Base-by-base conservation (phyloP, 2,329 filamentous ascomycete species). In the Berkeleyomyces basicola region DNA sequence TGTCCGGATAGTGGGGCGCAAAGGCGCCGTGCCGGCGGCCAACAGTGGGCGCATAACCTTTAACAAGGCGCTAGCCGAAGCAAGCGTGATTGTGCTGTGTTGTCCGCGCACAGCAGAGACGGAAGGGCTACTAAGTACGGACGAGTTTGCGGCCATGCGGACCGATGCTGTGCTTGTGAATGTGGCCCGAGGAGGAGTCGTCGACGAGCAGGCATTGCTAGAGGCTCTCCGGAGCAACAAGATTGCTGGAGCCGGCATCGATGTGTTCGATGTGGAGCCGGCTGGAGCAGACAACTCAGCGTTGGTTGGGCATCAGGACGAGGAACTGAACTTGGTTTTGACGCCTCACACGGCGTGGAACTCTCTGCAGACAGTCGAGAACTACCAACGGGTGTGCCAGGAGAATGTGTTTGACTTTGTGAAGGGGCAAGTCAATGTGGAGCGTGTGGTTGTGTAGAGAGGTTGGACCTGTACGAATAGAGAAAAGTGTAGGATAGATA, bases 11-110 rank as follows among this genome's bases (percentile, higher is more conserved):
- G 58, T 58, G 2, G 62, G 23, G 62, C 57, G 62, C 23, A 63
- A 63, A 40, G 58, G 47, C 6, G 58, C 44, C 7, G 14, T 31
- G 11, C 11, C 47, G 4, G 40, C 59, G 7, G 23, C 61, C 4
- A 23, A 53, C 7, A 53, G 49, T 6, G 58, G 58, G 23, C 62
- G 62, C 10, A 42, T 55, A 9, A 14, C 9, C 2, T 61, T 66
- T 10, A 73, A 76, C 2, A 80, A 82, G 31, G 74, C 92, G 11
- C 76, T 93, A 11, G 79, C 82, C 0, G 76, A 78, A 36, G 82
- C 84, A 0, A 88, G 92, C 72, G 91, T 92, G 69, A 70, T 93
- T 65, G 91, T 88, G 0, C 84, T 92, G 7, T 88, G 93, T 69
- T 92, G 87, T 0, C 89, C 89, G 0, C 76, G 93, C 63, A 81